Base-by-base conservation (phyloP, 768 basidiomycete genomes). In the Psilocybe cyanescens region DNA sequence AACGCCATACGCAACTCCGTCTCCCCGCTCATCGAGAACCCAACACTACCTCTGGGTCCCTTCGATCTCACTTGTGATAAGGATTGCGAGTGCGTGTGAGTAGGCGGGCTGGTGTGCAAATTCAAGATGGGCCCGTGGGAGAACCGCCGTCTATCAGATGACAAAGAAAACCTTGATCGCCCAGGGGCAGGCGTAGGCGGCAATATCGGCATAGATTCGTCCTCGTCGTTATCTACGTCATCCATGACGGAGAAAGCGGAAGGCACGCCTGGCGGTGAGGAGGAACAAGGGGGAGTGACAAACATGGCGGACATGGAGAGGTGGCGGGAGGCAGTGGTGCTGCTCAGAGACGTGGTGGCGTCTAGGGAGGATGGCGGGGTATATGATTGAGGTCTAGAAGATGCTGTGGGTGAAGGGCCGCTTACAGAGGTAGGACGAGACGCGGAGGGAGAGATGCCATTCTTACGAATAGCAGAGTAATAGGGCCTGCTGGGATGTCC, bases 21-120 rank as follows among this genome's bases (percentile, higher is more conserved):
- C 71, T 86, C 83, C 9, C 86, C 86, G 56, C 84, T 87, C 65
- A 87, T 74, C 58, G 86, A 87, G 68, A 78, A 86, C 12, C 85
- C 85, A 3, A 70, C 58, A 1, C 66, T 68, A 67, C 59, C 74
- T 39, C 57, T 55, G 30, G 55, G 59, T 46, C 33, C n/a, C 55
- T 52, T 60, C n/a, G 31, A 35, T 48, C 54, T 30, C 51, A 24
- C 45, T 31, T 49, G 45, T 1, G 57, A 58, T 35, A 58, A 49
- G 9, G 57, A 58, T 35, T 48, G 48, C 30, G 57, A 58, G 24
- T 58, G 47, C 30, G 44, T 46, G 45, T 58, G 57, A 16, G 12
- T 37, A 45, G 57, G 33, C 28, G 44, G 28, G 31, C 17, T 29
- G 30, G 53, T 37, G 48, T 24, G 33, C 33, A 30, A 46, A 48